Conservation (phyloP, 2,329 filamentous ascomycete species). For the Colletotrichum incanum region DNA sequence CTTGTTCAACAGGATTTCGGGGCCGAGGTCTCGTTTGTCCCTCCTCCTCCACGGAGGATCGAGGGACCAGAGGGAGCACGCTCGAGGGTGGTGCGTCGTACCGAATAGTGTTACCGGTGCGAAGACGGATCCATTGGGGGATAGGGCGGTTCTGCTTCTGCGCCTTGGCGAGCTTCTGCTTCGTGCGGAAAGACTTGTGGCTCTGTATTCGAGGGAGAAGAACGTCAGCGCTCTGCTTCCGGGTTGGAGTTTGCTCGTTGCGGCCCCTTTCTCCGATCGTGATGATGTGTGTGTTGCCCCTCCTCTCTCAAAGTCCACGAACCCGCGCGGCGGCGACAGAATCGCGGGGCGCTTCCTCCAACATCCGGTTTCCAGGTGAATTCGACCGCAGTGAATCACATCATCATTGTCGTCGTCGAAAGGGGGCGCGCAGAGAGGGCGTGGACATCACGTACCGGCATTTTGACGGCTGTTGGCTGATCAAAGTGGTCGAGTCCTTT, state of each 20-base stretch:
- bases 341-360: neutral
- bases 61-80: neutral
- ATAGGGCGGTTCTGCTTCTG: constrained; percentile 99
- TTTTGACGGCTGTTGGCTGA: constrained; percentile 57
- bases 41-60: neutral
- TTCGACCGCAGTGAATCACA: constrained; percentile 13
- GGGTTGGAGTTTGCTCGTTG: neutral
- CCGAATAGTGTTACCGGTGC: constrained; percentile 99
- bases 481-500: constrained; percentile 54
- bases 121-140: constrained; percentile 99
- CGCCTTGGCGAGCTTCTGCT: constrained; percentile 99
- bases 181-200: constrained; percentile 99
- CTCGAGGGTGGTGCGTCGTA: constrained; percentile 67
- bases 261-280: constrained; percentile 7
- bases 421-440: constrained; percentile 10
- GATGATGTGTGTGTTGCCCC: constrained; percentile 37
- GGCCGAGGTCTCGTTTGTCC: neutral
- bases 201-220: constrained; percentile 72
- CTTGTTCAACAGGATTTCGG: neutral
- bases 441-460: constrained; percentile 55
- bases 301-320: constrained; percentile 11
- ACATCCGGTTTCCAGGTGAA: neutral
- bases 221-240: constrained; percentile 33
- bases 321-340: constrained; percentile 5
- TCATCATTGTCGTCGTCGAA: constrained; percentile 37